A percentile compares a stretch with the other conserved stretches of the same genome.
Conservation (phyloP, 345 rosid genomes). For the Kandelia obovata region DNA sequence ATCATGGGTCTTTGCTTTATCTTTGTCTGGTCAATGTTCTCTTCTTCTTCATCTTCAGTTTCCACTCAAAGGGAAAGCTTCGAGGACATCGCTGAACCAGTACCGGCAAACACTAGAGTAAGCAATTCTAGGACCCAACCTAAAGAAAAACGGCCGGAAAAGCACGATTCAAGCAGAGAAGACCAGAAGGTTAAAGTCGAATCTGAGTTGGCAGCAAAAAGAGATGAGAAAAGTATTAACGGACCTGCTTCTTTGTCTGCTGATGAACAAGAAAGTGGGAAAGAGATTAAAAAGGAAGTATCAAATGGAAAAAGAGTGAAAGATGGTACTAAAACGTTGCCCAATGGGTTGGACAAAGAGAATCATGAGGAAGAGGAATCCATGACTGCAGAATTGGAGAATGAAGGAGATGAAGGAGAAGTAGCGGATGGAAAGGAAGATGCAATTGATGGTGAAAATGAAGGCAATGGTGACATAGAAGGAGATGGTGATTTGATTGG, state of each 20-base stretch:
- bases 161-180: slow-evolving; percentile 27
- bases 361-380: slow-evolving; percentile 42
- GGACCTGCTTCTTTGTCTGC: slow-evolving; percentile 36
- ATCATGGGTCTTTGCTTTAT: slow-evolving; percentile 82
- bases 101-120: slow-evolving; percentile 38
- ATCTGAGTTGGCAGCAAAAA: slow-evolving; percentile 33
- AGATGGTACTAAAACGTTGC: slow-evolving; percentile 26
- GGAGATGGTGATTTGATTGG: slow-evolving; percentile 43
- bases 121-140: slow-evolving; percentile 15
- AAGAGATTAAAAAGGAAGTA: slow-evolving; percentile 35
- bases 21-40: slow-evolving; percentile 70
- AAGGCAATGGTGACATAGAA: slow-evolving; percentile 39
- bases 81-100: slow-evolving; percentile 83
- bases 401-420: slow-evolving; percentile 42
- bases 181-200: slow-evolving; percentile 28
- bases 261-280: slow-evolving; percentile 46
- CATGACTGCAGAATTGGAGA: slow-evolving; percentile 38
- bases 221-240: slow-evolving; percentile 38
- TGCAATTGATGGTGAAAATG: slow-evolving; percentile 38
- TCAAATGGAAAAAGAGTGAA: slow-evolving; percentile 36
- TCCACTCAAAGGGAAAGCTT: slow-evolving; percentile 75
- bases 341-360: slow-evolving; percentile 36
- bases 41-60: slow-evolving; percentile 60
- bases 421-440: slow-evolving; percentile 57
- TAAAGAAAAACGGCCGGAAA: slow-evolving; percentile 23